Percentiles rank a stretch among this genome's conserved stretches.
Conservation (phyloP, 177 flowering plant genomes). For the Tripterygium wilfordii region DNA sequence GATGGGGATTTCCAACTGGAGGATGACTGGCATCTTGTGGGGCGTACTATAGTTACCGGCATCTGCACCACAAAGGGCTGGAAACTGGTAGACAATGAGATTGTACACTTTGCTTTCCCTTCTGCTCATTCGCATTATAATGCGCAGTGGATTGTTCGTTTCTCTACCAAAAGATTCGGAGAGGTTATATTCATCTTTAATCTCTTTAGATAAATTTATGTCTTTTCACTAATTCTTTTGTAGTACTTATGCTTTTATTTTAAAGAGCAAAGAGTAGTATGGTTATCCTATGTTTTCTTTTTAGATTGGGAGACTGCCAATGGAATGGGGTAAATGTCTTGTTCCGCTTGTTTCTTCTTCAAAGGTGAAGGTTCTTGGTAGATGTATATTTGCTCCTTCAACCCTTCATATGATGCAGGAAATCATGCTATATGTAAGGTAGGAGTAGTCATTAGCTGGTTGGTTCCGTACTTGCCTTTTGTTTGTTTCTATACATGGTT, state of each 20-base stretch:
- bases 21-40: conserved; percentile 63
- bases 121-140: background rate
- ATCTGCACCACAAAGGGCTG: conserved; percentile 59
- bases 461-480: too few relatives aligned
- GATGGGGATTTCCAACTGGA: conserved; percentile 66
- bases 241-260: background rate
- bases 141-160: conserved; percentile 42
- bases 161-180: conserved; percentile 59
- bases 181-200: conserved; percentile 36
- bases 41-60: conserved; percentile 36
- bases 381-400: conserved; percentile 45
- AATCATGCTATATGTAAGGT: conserved; percentile 57
- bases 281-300: too few relatives aligned
- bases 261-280: too few relatives aligned
- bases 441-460: too few relatives aligned
- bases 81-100: conserved; percentile 54
- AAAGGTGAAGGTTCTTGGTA: conserved; percentile 52
- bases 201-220: background rate
- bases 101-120: conserved; percentile 58
- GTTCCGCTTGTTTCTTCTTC: conserved; percentile 48
- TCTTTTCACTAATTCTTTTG: too few relatives aligned
- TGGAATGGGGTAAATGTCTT: conserved; percentile 64
- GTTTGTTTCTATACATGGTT: too few relatives aligned
- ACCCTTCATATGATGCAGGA: conserved; percentile 53
- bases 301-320: conserved; percentile 74